phyloP scores from a whole-genome alignment of 305 asterid genomes.

The Fraxinus xanthoxyloides region DNA sequence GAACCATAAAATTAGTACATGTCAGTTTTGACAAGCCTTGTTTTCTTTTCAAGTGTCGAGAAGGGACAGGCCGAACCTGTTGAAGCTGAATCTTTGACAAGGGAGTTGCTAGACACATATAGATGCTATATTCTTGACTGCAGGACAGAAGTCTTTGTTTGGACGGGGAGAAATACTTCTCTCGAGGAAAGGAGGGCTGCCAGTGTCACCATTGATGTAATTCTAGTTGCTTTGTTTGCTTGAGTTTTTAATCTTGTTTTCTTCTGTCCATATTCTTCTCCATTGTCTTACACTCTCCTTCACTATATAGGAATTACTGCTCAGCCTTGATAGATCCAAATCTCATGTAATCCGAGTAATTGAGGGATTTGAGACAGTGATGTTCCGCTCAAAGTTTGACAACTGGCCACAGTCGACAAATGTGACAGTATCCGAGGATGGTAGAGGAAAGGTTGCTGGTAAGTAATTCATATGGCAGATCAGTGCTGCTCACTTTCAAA shows the following conservation, averaged over 20 bases:
- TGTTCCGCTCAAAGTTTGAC: conserved; percentile 66
- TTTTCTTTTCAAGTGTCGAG: conserved; percentile 37
- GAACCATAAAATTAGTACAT: conserved; percentile 12
- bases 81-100: conserved; percentile 51
- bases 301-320: conserved; percentile 40
- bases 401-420: conserved; percentile 67
- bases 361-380: conserved; percentile 81
- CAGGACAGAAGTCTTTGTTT: conserved; percentile 59
- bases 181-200: conserved; percentile 73
- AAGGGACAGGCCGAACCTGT: conserved; percentile 50
- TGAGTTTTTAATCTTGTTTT: conserved; percentile 12
- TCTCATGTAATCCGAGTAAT: conserved; percentile 52
- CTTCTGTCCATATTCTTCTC: conserved; percentile 12
- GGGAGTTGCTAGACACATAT: conserved; percentile 65
- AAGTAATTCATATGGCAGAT: conserved; percentile 19
- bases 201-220: conserved; percentile 66
- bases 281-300: conserved; percentile 5
- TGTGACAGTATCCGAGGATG: conserved; percentile 65
- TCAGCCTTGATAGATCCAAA: conserved; percentile 39
- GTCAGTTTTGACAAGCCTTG: conserved; percentile 19
- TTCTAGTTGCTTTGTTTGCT: conserved; percentile 25
- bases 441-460: conserved; percentile 97
- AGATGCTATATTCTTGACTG: conserved; percentile 81
- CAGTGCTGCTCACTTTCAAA: conserved; percentile 8
- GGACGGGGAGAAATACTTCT: conserved; percentile 88